Percentiles rank a stretch among this genome's conserved stretches.
These are phyloP conservation scores for Endoconidiophora laricicola DNA, from an alignment of 2,329 filamentous ascomycete species.

Conservation along the genomic window DNA sequence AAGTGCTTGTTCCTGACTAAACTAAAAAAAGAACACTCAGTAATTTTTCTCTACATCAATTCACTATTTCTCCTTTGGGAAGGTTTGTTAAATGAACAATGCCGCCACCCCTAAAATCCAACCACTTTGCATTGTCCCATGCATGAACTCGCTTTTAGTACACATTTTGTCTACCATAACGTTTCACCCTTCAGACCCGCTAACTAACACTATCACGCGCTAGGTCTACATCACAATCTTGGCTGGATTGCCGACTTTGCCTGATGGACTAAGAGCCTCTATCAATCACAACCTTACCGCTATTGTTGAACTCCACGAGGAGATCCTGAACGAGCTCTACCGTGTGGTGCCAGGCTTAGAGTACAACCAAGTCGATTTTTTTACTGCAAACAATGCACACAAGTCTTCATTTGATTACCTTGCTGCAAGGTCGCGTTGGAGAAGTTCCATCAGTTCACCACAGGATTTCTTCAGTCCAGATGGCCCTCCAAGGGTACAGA, in stretches of 20 bases:
- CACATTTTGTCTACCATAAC: too few relatives aligned
- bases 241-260: constrained; percentile 49
- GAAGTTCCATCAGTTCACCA: constrained; percentile 1
- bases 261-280: constrained; percentile 47
- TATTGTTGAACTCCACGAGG: constrained; percentile 70
- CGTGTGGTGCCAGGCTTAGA: constrained; percentile 52
- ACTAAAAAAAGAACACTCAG: too few relatives aligned
- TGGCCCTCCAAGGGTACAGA: neutral
- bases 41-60: neutral
- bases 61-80: neutral
- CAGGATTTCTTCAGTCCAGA: too few relatives aligned
- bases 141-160: too few relatives aligned
- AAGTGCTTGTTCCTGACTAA: constrained; percentile 18
- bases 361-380: constrained; percentile 30
- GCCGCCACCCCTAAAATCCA: neutral
- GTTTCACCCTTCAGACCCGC: too few relatives aligned
- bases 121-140: too few relatives aligned
- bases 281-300: constrained; percentile 67
- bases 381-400: neutral
- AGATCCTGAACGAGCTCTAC: constrained; percentile 60
- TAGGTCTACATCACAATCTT: constrained; percentile 63
- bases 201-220: neutral
- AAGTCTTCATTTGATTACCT: neutral
- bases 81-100: neutral
- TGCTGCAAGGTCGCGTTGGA: constrained; percentile 22